These are phyloP conservation scores for Haplosporangium sp. DNA, from an alignment of 371 early-diverging fungal genomes.

Conservation along the genomic window DNA sequence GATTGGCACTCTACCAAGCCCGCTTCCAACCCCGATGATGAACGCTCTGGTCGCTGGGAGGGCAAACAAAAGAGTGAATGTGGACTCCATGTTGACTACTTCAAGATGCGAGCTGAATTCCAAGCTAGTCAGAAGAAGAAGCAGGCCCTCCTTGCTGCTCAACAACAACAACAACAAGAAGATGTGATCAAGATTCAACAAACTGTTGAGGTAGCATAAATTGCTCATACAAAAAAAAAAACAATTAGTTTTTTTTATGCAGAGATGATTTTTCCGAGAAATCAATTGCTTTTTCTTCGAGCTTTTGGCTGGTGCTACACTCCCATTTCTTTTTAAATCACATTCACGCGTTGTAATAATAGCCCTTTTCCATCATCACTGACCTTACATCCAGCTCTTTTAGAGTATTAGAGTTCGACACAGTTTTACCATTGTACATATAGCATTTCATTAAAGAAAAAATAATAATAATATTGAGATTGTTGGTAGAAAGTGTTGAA, in stretches of 20 bases:
- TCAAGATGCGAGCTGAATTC: constrained; percentile 84
- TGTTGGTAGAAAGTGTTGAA: no score
- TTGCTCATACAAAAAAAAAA: not conserved
- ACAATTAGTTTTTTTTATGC: not conserved
- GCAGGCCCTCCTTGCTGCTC: constrained; percentile 43
- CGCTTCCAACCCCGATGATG: constrained; percentile 72
- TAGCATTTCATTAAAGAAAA: not conserved
- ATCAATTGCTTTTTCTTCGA: no score
- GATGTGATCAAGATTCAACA: constrained; percentile 1
- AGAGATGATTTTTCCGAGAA: not conserved
- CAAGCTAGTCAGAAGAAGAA: constrained; percentile 60
- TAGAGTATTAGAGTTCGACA: constrained; percentile 1
- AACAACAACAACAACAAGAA: constrained; percentile 13
- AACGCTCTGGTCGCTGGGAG: constrained; percentile 93
- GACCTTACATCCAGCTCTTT: not conserved
- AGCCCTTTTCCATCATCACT: not conserved
- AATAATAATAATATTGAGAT: not conserved
- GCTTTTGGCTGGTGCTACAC: not conserved
- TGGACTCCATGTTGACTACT: constrained; percentile 95
- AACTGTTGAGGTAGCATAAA: constrained; percentile 19
- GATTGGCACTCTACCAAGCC: constrained; percentile 93
- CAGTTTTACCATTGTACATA: constrained; percentile 14
- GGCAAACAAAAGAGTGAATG: constrained; percentile 93
- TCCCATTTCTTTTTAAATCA: not conserved
- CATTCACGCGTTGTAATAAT: constrained; percentile 13